Percentiles rank a stretch among this genome's conserved stretches.
phyloP scores from a whole-genome alignment of 441 rosid genomes.

The Gossypium gossypioides region DNA sequence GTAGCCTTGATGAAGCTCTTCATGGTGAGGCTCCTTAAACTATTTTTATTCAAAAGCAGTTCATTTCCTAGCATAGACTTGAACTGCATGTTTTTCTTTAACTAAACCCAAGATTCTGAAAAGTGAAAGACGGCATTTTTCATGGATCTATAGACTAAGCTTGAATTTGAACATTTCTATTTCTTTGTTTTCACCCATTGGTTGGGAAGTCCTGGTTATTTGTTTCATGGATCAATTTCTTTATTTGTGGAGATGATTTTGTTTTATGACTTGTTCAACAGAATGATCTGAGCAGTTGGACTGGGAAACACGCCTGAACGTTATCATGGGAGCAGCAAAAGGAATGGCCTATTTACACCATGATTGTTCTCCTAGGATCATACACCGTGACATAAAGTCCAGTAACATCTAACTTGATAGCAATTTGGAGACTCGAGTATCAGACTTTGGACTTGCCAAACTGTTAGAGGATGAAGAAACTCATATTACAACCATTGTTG shows the following conservation, averaged over 20 bases:
- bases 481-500: constrained; percentile 96
- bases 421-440: constrained; percentile 91
- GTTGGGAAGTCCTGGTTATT: constrained; percentile 1
- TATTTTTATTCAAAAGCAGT: background rate
- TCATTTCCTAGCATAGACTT: background rate
- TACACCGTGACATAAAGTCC: constrained; percentile 96
- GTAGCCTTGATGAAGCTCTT: constrained; percentile 96
- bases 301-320: constrained; percentile 90
- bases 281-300: constrained; percentile 83
- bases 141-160: background rate
- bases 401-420: constrained; percentile 96
- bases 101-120: background rate
- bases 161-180: constrained; percentile 2
- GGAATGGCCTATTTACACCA: constrained; percentile 96
- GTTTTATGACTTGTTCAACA: constrained; percentile 27
- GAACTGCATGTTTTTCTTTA: background rate
- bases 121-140: background rate
- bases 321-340: constrained; percentile 93
- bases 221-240: background rate
- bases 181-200: background rate
- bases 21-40: constrained; percentile 47
- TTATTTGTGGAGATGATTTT: constrained; percentile 2
- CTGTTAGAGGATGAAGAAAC: constrained; percentile 91
- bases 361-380: constrained; percentile 96
- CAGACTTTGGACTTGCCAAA: constrained; percentile 97